Conservation (phyloP, 495 filamentous ascomycete species). For the Tetracladium marchalianum region DNA sequence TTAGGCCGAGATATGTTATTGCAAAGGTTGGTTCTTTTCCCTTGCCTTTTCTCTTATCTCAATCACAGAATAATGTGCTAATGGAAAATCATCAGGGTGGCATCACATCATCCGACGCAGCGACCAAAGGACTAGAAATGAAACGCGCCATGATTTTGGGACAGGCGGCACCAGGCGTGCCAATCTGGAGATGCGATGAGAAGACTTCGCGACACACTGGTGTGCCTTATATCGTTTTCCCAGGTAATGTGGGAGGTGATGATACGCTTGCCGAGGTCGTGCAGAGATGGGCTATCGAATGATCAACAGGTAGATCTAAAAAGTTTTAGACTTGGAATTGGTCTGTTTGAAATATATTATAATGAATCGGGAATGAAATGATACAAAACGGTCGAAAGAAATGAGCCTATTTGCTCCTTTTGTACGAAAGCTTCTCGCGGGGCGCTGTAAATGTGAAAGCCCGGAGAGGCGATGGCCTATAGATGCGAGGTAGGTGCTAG, state of each 20-base stretch:
- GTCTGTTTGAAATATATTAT: too few species aligned
- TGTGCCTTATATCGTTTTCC: conserved; percentile 44
- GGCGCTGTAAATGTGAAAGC: too few species aligned
- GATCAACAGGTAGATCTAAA: too few species aligned
- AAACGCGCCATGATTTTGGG: conserved; percentile 42
- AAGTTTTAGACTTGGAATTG: too few species aligned
- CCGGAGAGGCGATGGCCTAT: too few species aligned
- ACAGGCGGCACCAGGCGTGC: conserved; percentile 44
- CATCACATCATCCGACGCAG: conserved; percentile 43
- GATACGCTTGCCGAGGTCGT: conserved; percentile 22
- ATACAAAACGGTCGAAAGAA: too few species aligned
- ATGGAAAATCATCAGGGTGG: conserved; percentile 28
- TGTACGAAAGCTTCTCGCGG: too few species aligned
- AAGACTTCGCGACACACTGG: conserved; percentile 31
- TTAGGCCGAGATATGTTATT: conserved; percentile 41
- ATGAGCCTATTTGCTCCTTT: too few species aligned
- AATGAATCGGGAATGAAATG: too few species aligned
- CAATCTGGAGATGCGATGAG: conserved; percentile 45
- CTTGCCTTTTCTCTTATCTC: background rate
- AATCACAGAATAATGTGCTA: background rate
- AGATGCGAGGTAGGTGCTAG: too few species aligned
- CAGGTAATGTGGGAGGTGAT: conserved; percentile 46
- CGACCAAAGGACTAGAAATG: conserved; percentile 41
- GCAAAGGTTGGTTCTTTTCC: conserved; percentile 31
- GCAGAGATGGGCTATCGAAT: conserved; percentile 3